Evolutionary conservation across 345 rosid species (phyloP), one percentile per base, ranked within the genome.

Genomic region (Salix purpurea): DNA sequence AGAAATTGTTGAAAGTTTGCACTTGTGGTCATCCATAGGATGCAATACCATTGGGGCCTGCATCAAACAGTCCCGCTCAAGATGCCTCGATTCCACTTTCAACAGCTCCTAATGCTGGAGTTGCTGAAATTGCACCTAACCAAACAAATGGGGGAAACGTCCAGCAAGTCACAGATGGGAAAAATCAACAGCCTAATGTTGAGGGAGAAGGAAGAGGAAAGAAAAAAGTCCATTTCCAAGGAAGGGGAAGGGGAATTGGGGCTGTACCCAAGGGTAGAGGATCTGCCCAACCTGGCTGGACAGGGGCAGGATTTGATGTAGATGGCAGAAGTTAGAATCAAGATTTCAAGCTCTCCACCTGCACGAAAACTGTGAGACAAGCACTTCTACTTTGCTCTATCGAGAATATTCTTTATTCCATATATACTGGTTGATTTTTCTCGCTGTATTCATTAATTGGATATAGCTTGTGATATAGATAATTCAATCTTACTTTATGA

Each of bases 241-340:
- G 96, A 79, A 88, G 81, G 75, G 97, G 91, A 70, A 89, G 80
- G 78, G 91, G 93, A 82, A 67, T 87, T 23, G 92, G 92, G 50
- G 84, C 81, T 66, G 70, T 87, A 60, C 84, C 81, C 68, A 91
- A 87, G 84, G 90, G 90, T 34, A 83, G 91, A 86, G 93, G 94
- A 72, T 54, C 86, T 34, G 39, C 75, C 54, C 78, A 81, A 71
- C 80, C 91, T 36, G 98, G 90, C 30, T 94, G 97, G 94, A 91
- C 96, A 1, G 93, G 97, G 72, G 77, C 86, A 26, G 90, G 88
- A 80, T 94, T 91, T 66, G 96, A 91, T 78, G 97, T 88, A 46
- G 97, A 89, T 83, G 91, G 90, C 68, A 87, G 91, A 83, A 84
- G 71, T 73, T 88, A 82, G 84, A 67, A 74, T 39, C 72, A 68